Conservation (phyloP, 225 moss, liverwort and hornwort genomes). For the Physcomitrium patens region DNA sequence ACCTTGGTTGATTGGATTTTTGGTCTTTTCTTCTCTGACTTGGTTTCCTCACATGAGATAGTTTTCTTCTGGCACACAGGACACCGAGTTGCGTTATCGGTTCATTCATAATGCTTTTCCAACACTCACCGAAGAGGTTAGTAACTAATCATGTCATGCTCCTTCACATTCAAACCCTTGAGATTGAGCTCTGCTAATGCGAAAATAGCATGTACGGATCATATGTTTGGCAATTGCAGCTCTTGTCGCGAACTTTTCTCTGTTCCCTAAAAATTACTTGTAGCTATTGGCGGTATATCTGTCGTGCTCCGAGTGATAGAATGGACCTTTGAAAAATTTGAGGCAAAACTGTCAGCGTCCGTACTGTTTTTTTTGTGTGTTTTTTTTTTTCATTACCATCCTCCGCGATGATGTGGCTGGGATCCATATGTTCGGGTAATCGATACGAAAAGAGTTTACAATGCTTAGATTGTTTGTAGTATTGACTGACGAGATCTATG, state of each 20-base stretch:
- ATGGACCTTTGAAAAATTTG: background rate
- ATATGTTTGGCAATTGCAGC: background rate
- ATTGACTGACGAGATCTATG: constrained; percentile 2
- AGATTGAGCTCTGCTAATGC: background rate
- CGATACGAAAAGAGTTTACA: background rate
- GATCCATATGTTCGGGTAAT: background rate
- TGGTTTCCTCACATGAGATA: constrained; percentile 17
- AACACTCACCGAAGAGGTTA: constrained; percentile 68
- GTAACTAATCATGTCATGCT: constrained; percentile 9
- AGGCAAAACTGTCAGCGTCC: background rate
- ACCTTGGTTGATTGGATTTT: background rate
- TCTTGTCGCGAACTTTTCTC: background rate
- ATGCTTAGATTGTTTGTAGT: background rate
- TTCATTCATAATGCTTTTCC: constrained; percentile 75
- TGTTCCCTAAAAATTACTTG: background rate
- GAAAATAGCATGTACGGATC: background rate
- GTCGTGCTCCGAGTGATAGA: background rate
- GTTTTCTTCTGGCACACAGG: constrained; percentile 44
- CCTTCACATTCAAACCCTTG: constrained; percentile 6
- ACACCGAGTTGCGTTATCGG: constrained; percentile 69
- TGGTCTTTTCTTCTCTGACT: background rate
- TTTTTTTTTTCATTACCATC: background rate
- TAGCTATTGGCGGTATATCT: background rate
- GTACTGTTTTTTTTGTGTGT: background rate
- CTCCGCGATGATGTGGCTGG: background rate